Evolutionary conservation across 225 moss, liverwort and hornwort genomes (phyloP), one percentile per base, ranked within the genome.

Genomic region (Marchantia paleacea): DNA sequence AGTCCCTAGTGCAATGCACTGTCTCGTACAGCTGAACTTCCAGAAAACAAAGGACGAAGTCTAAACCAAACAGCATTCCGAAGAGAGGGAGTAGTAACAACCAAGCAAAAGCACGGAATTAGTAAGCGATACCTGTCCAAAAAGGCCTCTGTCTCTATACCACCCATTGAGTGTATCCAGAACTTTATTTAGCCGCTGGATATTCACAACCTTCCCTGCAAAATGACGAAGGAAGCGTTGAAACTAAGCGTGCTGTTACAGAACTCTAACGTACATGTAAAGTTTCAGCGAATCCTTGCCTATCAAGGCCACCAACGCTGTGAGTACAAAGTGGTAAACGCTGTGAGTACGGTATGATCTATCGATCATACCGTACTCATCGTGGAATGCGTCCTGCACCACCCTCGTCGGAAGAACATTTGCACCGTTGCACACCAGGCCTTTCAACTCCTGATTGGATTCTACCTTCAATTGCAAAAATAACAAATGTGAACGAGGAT

Each of bases 161-260:
- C 99, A 99, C 18, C 94, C 99, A 87, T 95, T 99, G 39, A 99
- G 88, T 20, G 91, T 94, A 80, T 99, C 92, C 81, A 99, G 81
- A 54, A 95, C 99, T 79, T 84, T 92, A 78, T 92, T 94, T 31
- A 99, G 87, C 25, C 99, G 92, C 82, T 95, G 95, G 75, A 99
- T 95, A 80, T 99, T 99, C 30, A 99, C 99, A 66, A 99, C 95
- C 88, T 95, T 99, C 80, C 95, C 99, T 99, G 91, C 80, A 91
- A 10, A 25, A 39, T 47, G 20, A 61, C 29, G 10, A 47, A 76
- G 9, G 16, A 11, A 31, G 16, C 25, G 7, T 54, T 48, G 24
- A 75, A 62, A 26, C 14, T 8, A 39, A 13, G 28, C 67, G 47
- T 47, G 6, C 39, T 51, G 22, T 72, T 9, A 50, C 72, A 52